Conservation (phyloP, 176 grass and related monocot genomes). For the Secale cereale region DNA sequence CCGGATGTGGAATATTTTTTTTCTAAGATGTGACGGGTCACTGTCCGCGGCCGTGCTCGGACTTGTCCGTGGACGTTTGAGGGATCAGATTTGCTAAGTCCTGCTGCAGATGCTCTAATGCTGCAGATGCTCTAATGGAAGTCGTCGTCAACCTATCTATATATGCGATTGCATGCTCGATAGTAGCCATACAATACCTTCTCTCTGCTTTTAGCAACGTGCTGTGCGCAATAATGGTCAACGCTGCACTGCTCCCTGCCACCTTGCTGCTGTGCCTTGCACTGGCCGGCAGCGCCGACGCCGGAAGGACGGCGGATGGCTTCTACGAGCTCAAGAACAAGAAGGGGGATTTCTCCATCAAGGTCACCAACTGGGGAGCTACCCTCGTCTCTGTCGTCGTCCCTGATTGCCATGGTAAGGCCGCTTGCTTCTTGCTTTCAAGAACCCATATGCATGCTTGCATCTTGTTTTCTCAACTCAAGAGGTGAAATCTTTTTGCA, state of each 20-base stretch:
- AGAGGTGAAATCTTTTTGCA: constrained; percentile 8
- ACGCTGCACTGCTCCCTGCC: constrained; percentile 22
- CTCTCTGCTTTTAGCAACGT: not conserved
- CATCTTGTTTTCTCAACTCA: not conserved
- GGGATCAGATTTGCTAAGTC: no score
- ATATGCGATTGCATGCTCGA: not conserved
- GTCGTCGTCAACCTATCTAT: not conserved
- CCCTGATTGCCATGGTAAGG: constrained; percentile 62
- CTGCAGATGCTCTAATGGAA: no score
- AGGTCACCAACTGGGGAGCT: constrained; percentile 73
- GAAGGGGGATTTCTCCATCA: constrained; percentile 76
- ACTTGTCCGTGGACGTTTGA: no score
- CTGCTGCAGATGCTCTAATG: no score
- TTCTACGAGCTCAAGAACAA: constrained; percentile 57
- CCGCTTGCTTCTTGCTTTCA: not conserved
- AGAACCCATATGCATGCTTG: not conserved
- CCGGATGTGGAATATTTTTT: no score
- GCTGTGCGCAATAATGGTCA: not conserved
- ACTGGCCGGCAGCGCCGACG: constrained; percentile 10
- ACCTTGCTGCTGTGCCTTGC: constrained; percentile 30
- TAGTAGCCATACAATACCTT: not conserved
- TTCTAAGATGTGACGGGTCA: no score
- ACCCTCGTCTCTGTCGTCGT: constrained; percentile 52
- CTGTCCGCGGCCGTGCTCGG: no score
- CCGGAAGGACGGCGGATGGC: constrained; percentile 36